These are phyloP conservation scores for Ammopiptanthus mongolicus DNA, from an alignment of 306 rosid genomes.

Conservation along the genomic window DNA sequence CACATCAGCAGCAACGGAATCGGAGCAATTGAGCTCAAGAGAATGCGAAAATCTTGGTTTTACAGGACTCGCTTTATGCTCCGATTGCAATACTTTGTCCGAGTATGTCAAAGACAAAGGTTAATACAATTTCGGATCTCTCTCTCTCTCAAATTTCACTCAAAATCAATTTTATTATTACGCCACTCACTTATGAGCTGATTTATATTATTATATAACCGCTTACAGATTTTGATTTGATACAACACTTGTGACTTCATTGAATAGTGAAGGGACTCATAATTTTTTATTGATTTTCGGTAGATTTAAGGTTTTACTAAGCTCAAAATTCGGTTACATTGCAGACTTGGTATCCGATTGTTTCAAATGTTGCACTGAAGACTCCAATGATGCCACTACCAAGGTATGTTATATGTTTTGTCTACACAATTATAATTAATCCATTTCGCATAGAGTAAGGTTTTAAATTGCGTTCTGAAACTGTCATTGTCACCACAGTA, in stretches of 20 bases:
- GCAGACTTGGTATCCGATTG: conserved; percentile 81
- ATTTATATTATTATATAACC: too few relatives aligned
- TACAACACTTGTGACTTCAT: not conserved
- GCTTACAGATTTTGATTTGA: too few relatives aligned
- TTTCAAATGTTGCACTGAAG: conserved; percentile 78
- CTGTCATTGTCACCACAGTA: not conserved
- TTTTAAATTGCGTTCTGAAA: not conserved
- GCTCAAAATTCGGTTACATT: conserved; percentile 34
- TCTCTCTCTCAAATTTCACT: not conserved
- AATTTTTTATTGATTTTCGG: not conserved
- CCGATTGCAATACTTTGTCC: conserved; percentile 76
- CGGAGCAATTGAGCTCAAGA: conserved; percentile 45
- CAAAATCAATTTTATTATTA: not conserved
- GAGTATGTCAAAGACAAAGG: conserved; percentile 96
- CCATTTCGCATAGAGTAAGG: not conserved
- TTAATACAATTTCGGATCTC: conserved; percentile 15
- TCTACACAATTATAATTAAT: not conserved
- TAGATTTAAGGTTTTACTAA: too few relatives aligned
- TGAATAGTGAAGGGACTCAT: too few relatives aligned
- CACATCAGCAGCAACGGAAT: conserved; percentile 34
- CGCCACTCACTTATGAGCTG: not conserved
- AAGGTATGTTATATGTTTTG: conserved; percentile 43
- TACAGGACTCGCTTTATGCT: conserved; percentile 78
- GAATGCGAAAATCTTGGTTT: conserved; percentile 34
- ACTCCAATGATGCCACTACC: conserved; percentile 69